Base-by-base conservation (phyloP, 148 eudicot genomes). In the Mesembryanthemum crystallinum region DNA sequence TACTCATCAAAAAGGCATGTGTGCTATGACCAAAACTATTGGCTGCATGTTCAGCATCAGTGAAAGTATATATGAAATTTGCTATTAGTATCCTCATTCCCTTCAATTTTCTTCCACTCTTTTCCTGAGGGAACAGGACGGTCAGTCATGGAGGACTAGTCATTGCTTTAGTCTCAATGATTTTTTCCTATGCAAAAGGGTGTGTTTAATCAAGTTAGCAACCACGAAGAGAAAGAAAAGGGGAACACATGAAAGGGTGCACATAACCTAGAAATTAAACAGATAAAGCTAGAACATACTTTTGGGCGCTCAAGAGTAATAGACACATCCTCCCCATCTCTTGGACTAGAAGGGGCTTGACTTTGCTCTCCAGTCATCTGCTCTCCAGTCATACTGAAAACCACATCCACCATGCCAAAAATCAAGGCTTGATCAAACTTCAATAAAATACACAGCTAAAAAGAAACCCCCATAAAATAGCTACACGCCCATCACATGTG, bases 321-420 rank as follows among this genome's bases (percentile, higher is more conserved):
- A 67, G 99, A 79, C 42, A 79, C 84, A 84, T 96, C 97, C 70
- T 92, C 98, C 32, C 97, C 91, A 37, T 91, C 94, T 79, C 91
- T 89, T 73, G 97, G 98, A 81, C 92, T 92, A 62, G 97, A 85
- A 65, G 99, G 99, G 65, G 90, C 88, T 42, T 80, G 92, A 83
- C 68, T 45, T 82, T 83, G 99, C 85, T 96, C 99, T 74, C 90
- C 95, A 32, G 98, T 83, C 99, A 96, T 89, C 99, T 96, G 88
- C 68, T 96, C 99, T 74, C 90, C 95, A 32, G 98, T 83, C 99
- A 96, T 89, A n/a, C 99, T 96, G 88, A 83, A 83, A 32, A 78
- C 61, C 77, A 84, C 80, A 61, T 69, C 21, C 80, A 83, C 69
- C 69, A 82, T 63, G 59, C 70, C 51, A 76, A n/a, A 78, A 30